Evolutionary conservation across 495 filamentous ascomycete genomes (phyloP), one percentile per base, ranked within the genome.

Genomic region (Trichodelitschia bisporula): DNA sequence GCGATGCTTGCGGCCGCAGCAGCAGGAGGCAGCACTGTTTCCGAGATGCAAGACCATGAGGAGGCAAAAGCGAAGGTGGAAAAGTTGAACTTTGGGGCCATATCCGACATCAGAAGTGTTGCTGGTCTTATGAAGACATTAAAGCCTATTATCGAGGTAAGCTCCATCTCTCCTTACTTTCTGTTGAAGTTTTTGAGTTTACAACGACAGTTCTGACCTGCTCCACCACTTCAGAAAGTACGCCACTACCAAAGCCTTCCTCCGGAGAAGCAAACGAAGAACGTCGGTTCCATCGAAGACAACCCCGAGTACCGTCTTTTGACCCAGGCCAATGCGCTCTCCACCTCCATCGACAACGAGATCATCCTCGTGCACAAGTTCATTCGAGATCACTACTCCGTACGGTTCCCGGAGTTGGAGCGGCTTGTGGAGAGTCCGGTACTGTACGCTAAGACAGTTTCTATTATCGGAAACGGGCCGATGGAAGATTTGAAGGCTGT

Each of bases 381-480:
- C 44, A 73, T 93, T 35, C 64, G 83, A 40, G 86, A 97, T 41
- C 79, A 93, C 52, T 97, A 95, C 53, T 90, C 82, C 11, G 62
- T 73, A 23, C 69, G 86, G 38, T 95, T 93, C 40, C 84, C 84
- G 3, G 84, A 93, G 51, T 64, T 97, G n/a, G 86, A 95, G 52
- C 82, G 76, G 12, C 65, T 97, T 21, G 70, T 97, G 41, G 76
- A 70, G 38, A 91, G 76, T 42, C 77, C 86, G 4, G 59, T 97
- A 36, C 80, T 95, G 42, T 97, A 93, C 54, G 79, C 86, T 10
- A 92, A 91, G 52, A 79, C 78, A 1, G 86, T 95, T 6, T 76
- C 79, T 1, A 86, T 93, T 41, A 66, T 95, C 40, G 69, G 75
- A 40, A 95, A 97, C 56, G 79, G 77, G 8, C 80, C 89, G 8